Conservation (phyloP, 1,139 yeast species). For the Yamadazyma diospyri region DNA sequence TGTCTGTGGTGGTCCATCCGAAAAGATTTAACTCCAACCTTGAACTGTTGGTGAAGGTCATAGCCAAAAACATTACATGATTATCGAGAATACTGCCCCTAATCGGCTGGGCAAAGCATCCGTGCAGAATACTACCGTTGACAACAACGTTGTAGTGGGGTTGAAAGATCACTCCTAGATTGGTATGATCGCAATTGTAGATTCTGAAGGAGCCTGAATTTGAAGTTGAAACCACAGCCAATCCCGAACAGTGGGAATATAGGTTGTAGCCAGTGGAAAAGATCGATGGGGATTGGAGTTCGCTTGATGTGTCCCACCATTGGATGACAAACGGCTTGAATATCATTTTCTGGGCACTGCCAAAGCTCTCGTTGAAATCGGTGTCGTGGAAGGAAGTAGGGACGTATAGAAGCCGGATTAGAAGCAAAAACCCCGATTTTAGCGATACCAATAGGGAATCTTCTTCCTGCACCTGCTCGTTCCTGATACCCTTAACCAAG, state of each 20-base stretch:
- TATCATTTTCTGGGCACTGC: constrained; percentile 12
- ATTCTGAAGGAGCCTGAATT: constrained; percentile 36
- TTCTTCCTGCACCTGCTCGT: constrained; percentile 23
- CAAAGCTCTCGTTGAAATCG: constrained; percentile 19
- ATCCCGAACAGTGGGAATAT: constrained; percentile 35
- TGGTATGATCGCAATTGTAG: constrained; percentile 31
- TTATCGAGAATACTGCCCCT: constrained; percentile 21
- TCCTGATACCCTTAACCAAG: constrained; percentile 25
- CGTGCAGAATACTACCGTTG: constrained; percentile 39
- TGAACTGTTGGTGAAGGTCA: constrained; percentile 34
- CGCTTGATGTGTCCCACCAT: constrained; percentile 44
- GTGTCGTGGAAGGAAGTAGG: constrained; percentile 29
- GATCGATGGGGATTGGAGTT: constrained; percentile 20
- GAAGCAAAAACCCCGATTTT: constrained; percentile 39
- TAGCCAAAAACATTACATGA: constrained; percentile 33
- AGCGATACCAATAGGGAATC: constrained; percentile 43
- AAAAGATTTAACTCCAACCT: constrained; percentile 37
- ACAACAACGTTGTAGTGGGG: constrained; percentile 39
- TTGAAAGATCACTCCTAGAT: constrained; percentile 34
- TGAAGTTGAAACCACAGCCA: constrained; percentile 37
- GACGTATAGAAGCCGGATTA: constrained; percentile 34
- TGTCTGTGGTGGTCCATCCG: constrained; percentile 39
- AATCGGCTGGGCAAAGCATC: constrained; percentile 42
- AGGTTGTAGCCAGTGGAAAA: constrained; percentile 34
- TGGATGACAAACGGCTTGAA: constrained; percentile 47